Base-by-base conservation (phyloP, 257 asterid genomes). In the Scutellaria baicalensis region DNA sequence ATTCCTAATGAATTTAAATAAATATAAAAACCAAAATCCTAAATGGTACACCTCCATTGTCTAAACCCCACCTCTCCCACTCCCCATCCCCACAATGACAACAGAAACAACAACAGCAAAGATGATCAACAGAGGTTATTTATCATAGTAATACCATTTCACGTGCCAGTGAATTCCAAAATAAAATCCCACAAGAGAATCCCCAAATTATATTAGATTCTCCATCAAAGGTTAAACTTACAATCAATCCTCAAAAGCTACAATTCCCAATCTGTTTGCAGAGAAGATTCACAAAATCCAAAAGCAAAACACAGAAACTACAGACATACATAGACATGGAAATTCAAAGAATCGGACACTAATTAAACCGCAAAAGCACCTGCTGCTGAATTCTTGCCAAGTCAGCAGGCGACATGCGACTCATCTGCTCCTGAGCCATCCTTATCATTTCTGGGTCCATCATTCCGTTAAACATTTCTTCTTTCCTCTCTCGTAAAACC, bases 401-500 rank as follows among this genome's bases (percentile, higher is more conserved):
- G 48, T 93, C 96, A 68, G 86, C 92, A 10, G 99, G 96, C 6
- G 99, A 89, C 99, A 93, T 93, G 69, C 96, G 97, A 71, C 88
- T 89, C 95, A 93, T 93, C 91, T 93, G 97, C 82, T 93, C 99
- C 82, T 93, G 99, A 62, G 99, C 99, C 74, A 91, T 78, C 83
- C 89, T 77, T 52, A 93, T 85, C 86, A 93, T 35, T 56, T 91
- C 97, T 56, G 99, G 99, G 86, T 93, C 97, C 97, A 90, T 88
- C 96, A 87, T 84, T 16, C 93, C 98, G 84, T 87, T 86, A 45
- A 85, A 84, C 93, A 90, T 89, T 4, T 77, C 56, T 48, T 70
- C 58, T 14, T 47, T 12, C 21, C 31, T 50, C 64, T 56, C 60
- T 38, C 39, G 59, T 13, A 59, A 62, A 74, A 68, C 74, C 80